Conservation (phyloP, 495 filamentous ascomycete species). For the Hypoxylon fuscum region DNA sequence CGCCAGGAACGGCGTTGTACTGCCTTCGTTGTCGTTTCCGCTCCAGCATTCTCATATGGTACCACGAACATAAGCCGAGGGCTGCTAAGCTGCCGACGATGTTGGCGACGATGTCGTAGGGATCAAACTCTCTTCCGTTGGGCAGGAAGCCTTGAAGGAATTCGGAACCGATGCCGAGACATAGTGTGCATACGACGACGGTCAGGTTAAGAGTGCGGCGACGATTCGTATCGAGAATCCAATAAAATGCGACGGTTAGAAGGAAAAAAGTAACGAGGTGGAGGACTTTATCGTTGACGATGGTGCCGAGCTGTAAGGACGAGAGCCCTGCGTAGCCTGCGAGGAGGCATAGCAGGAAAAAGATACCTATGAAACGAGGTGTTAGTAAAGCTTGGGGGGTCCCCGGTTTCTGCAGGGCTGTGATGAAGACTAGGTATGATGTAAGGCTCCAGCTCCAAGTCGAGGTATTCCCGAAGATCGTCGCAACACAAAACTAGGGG, state of each 20-base stretch:
- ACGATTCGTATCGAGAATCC: conserved; percentile 90
- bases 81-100: conserved; percentile 77
- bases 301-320: conserved; percentile 61
- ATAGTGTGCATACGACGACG: conserved; percentile 76
- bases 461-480: conserved; percentile 1
- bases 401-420: no score
- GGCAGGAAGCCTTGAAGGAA: conserved; percentile 82
- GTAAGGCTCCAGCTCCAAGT: no score
- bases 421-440: no score
- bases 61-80: conserved; percentile 81
- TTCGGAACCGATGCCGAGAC: conserved; percentile 84
- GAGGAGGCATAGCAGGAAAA: conserved; percentile 76
- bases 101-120: conserved; percentile 88
- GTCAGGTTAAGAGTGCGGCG: conserved; percentile 85
- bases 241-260: conserved; percentile 91
- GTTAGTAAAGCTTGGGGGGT: conserved; percentile 1
- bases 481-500: background rate
- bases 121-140: conserved; percentile 84
- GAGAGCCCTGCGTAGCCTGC: conserved; percentile 82
- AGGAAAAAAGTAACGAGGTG: conserved; percentile 91
- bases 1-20: conserved; percentile 68
- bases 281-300: conserved; percentile 85
- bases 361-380: conserved; percentile 65
- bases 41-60: conserved; percentile 95
- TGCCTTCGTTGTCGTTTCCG: conserved; percentile 77